These are phyloP conservation scores for Conoideocrella luteorostrata DNA, from an alignment of 2,329 filamentous ascomycete genomes.

Conservation along the genomic window DNA sequence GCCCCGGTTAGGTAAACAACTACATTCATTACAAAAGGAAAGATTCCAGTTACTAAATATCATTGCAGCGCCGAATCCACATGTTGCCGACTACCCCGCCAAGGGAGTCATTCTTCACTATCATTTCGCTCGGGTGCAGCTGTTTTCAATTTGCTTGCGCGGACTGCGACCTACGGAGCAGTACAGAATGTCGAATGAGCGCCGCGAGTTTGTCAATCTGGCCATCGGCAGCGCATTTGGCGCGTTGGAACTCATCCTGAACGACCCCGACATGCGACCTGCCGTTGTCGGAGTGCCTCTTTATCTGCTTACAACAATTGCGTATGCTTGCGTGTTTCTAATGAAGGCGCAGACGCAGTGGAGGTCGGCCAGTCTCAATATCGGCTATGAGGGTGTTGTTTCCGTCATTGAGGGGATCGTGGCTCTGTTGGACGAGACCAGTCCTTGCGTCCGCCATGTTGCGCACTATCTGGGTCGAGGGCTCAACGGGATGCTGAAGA, in stretches of 20 bases:
- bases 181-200: slow-evolving; percentile 36
- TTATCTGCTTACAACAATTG: slow-evolving; percentile 25
- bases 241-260: slow-evolving; percentile 22
- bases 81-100: slow-evolving; percentile 41
- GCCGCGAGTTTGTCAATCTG: slow-evolving; percentile 35
- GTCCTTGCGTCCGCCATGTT: slow-evolving; percentile 21
- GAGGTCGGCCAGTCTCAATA: slow-evolving; percentile 19
- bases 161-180: slow-evolving; percentile 23
- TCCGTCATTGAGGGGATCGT: slow-evolving; percentile 20
- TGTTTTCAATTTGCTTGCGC: slow-evolving; percentile 42
- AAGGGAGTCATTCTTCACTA: slow-evolving; percentile 44
- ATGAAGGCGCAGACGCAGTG: slow-evolving; percentile 26
- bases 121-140: slow-evolving; percentile 42
- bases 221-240: slow-evolving; percentile 29
- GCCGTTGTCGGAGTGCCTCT: slow-evolving; percentile 25
- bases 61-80: slow-evolving; percentile 33
- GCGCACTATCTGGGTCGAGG: slow-evolving; percentile 23
- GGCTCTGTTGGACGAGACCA: slow-evolving; percentile 17
- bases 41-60: not conserved
- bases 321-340: slow-evolving; percentile 25
- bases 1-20: slow-evolving; percentile 22
- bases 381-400: slow-evolving; percentile 25
- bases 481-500: slow-evolving; percentile 22
- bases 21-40: not conserved
- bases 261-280: slow-evolving; percentile 23